Base-by-base conservation (phyloP, 2,329 filamentous ascomycete genomes). In the Clonostachys solani region DNA sequence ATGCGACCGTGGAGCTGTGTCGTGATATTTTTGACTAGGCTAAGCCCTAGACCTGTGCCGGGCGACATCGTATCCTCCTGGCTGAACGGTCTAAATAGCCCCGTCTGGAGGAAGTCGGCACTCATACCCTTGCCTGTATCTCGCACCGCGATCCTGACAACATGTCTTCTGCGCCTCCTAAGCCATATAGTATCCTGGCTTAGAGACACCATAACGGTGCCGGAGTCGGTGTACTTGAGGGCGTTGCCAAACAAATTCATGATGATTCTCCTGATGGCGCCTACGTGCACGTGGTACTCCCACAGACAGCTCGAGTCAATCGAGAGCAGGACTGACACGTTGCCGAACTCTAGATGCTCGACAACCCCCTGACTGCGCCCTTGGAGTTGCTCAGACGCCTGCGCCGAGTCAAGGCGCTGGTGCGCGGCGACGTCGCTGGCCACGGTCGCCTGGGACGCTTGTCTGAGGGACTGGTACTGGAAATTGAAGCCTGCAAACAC, bases 91-190 rank as follows among this genome's bases (percentile, higher is more conserved):
- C 75, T 79, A 56, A 83, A 89, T 0, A 87, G 61, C 13, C 75
- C 73, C 9, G 78, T 74, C 17, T 75, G 70, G 12, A 87, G 63
- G 52, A 81, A 89, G 10, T 85, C 78, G 6, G 78, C 68, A 0
- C 75, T 75, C 34, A 89, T 89, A 2, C 85, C 86, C 41, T 74
- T 74, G 2, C 85, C 86, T 0, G 84, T 84, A 53, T 89, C 85
- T 0, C 71, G 68, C 2, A 89, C 75, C 0, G 69, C 76, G 6
- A 83, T 54, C 1, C 54, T 59, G 5, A 65, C 52, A 10, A 29
- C 46, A 3, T 49, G 51, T 46, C 4, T 55, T 55, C 4, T 47
- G 36, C 4, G 36, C 53, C 53, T 23, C 19, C 19, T 23, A 7
- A 23, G 19, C 19, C 19, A 23, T 2, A 23, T 15, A 5, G 33